Evolutionary conservation across 1,284 basidiomycete genomes (phyloP), one percentile per base, ranked within the genome.

Genomic region (Melampsora americana): DNA sequence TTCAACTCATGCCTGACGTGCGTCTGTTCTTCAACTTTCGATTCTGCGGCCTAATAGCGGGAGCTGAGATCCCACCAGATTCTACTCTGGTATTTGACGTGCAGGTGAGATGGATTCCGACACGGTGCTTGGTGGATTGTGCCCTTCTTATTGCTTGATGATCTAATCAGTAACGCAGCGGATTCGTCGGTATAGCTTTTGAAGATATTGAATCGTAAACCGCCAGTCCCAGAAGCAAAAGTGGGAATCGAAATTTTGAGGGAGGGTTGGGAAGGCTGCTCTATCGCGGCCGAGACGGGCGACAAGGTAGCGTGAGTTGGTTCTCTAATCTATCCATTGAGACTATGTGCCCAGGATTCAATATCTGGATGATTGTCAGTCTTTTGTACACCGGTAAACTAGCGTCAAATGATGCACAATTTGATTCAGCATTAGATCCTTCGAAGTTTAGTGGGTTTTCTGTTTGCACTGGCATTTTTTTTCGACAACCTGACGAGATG

Each of bases 261-360:
- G 18, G 23, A 53, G 23, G 50, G 50, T 23, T 53, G 16, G 23
- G 50, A 23, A 53, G 50, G 50, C 1, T 73, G 70, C 53, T 12
- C 23, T 6, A 66, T 66, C 18, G 56, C 62, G 50, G 32, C 62
- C 2, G 26, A 53, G 62, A 42, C 64, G n/a, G 70, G 70, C 0
- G 70, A 73, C 61, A 46, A 48, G 53, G n/a, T 73, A 28, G 62
- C 61, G 70, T 73, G n/a, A 73, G 70, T 42, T 72, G 16, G 14
- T 60, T 42, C 68, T 23, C 12, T 20, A 11, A 26, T 62, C 35
- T 35, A 35, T 35, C 9, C 35, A 9, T 35, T 35, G 35, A 35
- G 3, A 35, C 35, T 35, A 35, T 9, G 35, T 35, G 5, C 35
- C 35, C 35, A 35, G 5, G 35, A 35, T 35, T 35, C 9, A 35